Base-by-base conservation (phyloP, 2,329 filamentous ascomycete genomes). In the Akanthomyces uredinophilus region DNA sequence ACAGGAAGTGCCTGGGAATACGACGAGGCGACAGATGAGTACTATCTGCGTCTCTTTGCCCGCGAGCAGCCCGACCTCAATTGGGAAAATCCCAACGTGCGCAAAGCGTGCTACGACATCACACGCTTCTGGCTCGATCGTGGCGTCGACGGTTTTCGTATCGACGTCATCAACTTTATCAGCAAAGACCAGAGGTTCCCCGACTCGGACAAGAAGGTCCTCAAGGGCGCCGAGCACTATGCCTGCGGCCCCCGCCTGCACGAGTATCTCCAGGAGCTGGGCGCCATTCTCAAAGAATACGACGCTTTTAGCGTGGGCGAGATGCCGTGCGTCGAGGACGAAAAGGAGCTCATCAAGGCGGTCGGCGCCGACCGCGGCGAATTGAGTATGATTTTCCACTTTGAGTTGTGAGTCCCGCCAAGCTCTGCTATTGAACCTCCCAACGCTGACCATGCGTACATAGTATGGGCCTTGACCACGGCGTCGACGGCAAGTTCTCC, bases 41-140 rank as follows among this genome's bases (percentile, higher is more conserved):
- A 82, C 69, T 84, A 90, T 69, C 83, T 92, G 1, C 84, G 86
- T 65, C 81, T 92, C 35, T 93, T 90, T 72, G 83, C 84, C 47
- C 81, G 81, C 5, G 84, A 88, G 66, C 89, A 92, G 70, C 89
- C 90, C 0, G 90, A 92, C 66, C 81, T 93, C 46, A 92, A 92
- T 75, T 92, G 89, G 89, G 87, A 91, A 70, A 87, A 88, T 67
- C 79, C 80, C 0, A 81, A 81, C 0, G 85, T 90, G 3, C 82
- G 88, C 39, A 74, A 82, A 61, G 87, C 86, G 2, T 86, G 90
- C 2, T 87, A 91, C 70, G 79, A 87, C 46, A 81, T 87, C 24
- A 87, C 91, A 79, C 81, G 82, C 24, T 92, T 92, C 74, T 92
- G 89, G 89, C 81, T 92, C 2, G 79, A 89, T 64, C 83, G 83